Base-by-base conservation (phyloP, 2,329 filamentous ascomycete genomes). In the Dissoconium aciculare region DNA sequence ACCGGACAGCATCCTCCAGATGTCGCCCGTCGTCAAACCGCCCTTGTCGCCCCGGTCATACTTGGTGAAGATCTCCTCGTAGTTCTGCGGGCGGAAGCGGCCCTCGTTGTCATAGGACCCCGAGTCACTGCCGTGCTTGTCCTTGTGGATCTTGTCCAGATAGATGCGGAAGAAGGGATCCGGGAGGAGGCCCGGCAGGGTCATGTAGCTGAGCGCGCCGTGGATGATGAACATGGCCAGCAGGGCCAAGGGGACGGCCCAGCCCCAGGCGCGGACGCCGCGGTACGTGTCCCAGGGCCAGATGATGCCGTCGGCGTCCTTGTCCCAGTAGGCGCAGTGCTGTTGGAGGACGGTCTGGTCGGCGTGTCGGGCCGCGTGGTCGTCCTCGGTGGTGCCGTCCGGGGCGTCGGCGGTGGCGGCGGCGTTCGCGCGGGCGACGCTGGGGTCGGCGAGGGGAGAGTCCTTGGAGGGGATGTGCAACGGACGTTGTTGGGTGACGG, bases 281-380 rank as follows among this genome's bases (percentile, higher is more conserved):
- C 35, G 28, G 46, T 57, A 69, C 2, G 65, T 69, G 44, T 69
- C 66, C 2, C 38, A 42, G 0, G 67, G 65, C 59, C 58, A 68
- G 36, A 70, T 62, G n/a, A 69, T 49, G 17, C 61, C 61, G 42
- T 69, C 66, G 15, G 47, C 41, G 42, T 69, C 65, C 6, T 49
- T 41, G 45, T 70, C 66, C 40, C 64, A 71, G 53, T 65, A 69
- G 13, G 53, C 51, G 41, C 58, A 57, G 45, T 70, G 67, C 41
- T 70, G 66, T 42, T 67, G 63, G 3, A 70, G 54, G 9, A 67
- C 58, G 3, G 55, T 56, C 40, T 62, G 50, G 31, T 62, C 46
- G 1, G 51, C 36, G 38, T 64, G 55, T 1, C 49, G 41, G 13
- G 42, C 35, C 2, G 55, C 48, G 49, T 57, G 63, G 31, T 51